Evolutionary conservation across 2,329 filamentous ascomycete species (phyloP).

Genomic region (Phialemonium atrogriseum): DNA sequence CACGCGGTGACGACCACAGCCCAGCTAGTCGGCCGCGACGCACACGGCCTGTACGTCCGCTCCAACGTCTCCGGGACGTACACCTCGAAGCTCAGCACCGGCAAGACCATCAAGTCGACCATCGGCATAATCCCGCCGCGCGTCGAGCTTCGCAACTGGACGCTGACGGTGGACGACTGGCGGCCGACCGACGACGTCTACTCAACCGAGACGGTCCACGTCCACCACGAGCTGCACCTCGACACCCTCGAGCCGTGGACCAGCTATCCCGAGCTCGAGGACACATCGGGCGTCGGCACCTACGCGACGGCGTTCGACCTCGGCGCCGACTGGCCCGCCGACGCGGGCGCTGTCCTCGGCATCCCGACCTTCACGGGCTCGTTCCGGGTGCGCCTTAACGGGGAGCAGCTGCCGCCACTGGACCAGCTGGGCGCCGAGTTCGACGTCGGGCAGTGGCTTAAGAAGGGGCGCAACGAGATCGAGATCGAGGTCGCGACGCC

Average conservation of each 20-base stretch:
- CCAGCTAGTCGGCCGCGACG: conserved; percentile 1
- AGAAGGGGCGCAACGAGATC: conserved; percentile 5
- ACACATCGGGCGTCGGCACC: conserved; percentile 7
- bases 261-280: conserved; percentile 2
- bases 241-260: conserved; percentile 8
- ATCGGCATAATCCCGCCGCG: conserved; percentile 5
- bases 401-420: conserved; percentile 3
- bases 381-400: conserved; percentile 9
- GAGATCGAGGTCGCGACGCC: conserved; percentile 8
- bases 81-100: conserved; percentile 2
- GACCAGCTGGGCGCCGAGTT: conserved; percentile 6
- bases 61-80: conserved; percentile 5
- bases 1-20: conserved; percentile 4
- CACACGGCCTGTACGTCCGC: conserved; percentile 6
- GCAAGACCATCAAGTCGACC: conserved; percentile 1
- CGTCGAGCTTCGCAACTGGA: conserved; percentile 3
- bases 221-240: conserved; percentile 4
- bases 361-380: conserved; percentile 7
- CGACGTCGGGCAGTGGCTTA: conserved; percentile 6
- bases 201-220: conserved; percentile 5
- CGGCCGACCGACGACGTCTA: conserved; percentile 5
- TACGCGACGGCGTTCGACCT: conserved; percentile 7
- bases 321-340: neutral
- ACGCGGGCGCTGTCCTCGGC: conserved; percentile 6
- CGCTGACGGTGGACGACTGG: conserved; percentile 5